Conservation (phyloP, 768 basidiomycete species). For the Trichaptum fuscoviolaceum region DNA sequence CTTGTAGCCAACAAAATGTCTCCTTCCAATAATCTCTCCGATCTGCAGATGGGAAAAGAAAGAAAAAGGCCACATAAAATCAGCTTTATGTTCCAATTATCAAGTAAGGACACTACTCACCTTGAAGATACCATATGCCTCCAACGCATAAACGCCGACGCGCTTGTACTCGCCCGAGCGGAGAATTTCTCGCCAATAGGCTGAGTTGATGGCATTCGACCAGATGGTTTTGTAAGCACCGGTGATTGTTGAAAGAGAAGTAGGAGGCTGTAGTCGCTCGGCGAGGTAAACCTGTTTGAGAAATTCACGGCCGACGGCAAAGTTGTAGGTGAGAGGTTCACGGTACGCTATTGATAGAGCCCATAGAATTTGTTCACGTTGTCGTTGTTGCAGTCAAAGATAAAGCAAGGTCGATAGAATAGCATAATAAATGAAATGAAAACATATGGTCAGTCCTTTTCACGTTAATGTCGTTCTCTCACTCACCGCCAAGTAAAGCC, state of each 20-base stretch:
- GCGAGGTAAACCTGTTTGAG: conserved; percentile 68
- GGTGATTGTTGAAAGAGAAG: conserved; percentile 44
- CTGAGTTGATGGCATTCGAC: conserved; percentile 49
- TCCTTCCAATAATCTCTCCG: conserved; percentile 83
- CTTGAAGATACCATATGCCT: conserved; percentile 90
- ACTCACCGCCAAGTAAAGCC: conserved; percentile 44
- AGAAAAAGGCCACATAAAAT: conserved; percentile 2
- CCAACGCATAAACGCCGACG: conserved; percentile 70
- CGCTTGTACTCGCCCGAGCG: conserved; percentile 61
- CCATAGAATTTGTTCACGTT: not conserved
- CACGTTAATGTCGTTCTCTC: not conserved
- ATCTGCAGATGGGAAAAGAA: conserved; percentile 38
- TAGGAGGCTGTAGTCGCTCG: conserved; percentile 67
- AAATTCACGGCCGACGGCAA: conserved; percentile 70
- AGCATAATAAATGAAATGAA: not conserved
- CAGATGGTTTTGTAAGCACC: conserved; percentile 62
- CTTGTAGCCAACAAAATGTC: conserved; percentile 76
- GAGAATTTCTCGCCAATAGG: conserved; percentile 57
- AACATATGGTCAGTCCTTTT: not conserved
- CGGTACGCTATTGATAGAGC: conserved; percentile 52
- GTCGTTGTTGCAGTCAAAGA: not conserved
- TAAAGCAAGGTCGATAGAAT: conserved; percentile 28
- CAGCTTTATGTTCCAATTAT: not conserved
- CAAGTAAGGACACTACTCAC: conserved; percentile 30
- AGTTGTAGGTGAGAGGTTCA: conserved; percentile 74